Conservation (phyloP, 2,329 filamentous ascomycete genomes). For the Colletotrichum caudatum region DNA sequence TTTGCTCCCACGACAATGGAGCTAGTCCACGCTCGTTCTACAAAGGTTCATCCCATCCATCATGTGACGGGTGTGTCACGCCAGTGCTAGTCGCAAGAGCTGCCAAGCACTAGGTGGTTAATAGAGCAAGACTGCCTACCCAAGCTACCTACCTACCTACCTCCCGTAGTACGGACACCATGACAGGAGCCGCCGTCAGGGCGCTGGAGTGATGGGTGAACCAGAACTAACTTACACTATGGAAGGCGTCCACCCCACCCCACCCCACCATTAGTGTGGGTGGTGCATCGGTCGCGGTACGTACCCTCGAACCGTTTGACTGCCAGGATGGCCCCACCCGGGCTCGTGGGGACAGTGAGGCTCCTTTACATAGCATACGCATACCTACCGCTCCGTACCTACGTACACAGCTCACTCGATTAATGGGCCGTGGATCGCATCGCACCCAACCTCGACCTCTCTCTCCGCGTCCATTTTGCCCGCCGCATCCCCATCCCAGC, state of each 20-base stretch:
- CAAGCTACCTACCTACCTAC: too few relatives aligned
- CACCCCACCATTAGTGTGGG: background rate
- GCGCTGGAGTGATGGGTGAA: too few relatives aligned
- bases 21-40: constrained; percentile 1
- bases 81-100: constrained; percentile 16
- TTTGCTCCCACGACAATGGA: background rate
- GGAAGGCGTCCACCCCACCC: background rate
- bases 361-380: background rate
- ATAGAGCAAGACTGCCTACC: background rate
- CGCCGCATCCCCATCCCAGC: constrained; percentile 2
- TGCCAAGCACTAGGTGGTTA: background rate
- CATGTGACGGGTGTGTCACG: background rate
- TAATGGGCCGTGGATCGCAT: constrained; percentile 12
- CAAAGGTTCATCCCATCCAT: constrained; percentile 17
- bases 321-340: constrained; percentile 2
- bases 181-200: background rate
- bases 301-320: constrained; percentile 14
- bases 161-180: background rate
- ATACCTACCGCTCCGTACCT: too few relatives aligned
- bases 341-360: constrained; percentile 4
- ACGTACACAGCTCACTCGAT: constrained; percentile 17
- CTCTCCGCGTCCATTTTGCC: background rate
- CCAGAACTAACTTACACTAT: too few relatives aligned
- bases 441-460: constrained; percentile 13
- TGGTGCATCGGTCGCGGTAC: background rate